Evolutionary conservation across 148 eudicot genomes (phyloP).

Genomic region (Rhododendron henanense): DNA sequence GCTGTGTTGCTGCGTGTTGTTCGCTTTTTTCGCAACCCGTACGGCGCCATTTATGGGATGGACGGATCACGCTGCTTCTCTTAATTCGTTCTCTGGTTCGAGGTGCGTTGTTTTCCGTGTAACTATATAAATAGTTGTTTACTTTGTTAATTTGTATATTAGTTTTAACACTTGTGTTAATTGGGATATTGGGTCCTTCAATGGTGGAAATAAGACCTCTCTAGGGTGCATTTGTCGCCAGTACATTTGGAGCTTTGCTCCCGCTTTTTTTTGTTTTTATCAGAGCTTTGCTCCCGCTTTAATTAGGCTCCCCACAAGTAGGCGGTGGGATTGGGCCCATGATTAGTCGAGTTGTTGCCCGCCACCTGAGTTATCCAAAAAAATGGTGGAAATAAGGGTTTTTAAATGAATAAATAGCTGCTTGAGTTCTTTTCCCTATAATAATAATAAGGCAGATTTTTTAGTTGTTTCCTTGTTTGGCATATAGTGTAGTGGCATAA

Average conservation of each 20-base stretch:
- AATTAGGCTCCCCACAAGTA: no score
- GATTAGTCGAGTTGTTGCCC: no score
- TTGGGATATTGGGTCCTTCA: not conserved
- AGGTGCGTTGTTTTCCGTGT: slow-evolving; percentile 23
- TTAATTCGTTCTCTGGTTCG: slow-evolving; percentile 18
- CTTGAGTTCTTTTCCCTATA: not conserved
- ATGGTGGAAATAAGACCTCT: not conserved
- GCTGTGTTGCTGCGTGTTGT: slow-evolving; percentile 37
- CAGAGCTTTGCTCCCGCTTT: no score
- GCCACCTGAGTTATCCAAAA: no score
- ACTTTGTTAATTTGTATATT: not conserved
- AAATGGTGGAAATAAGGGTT: not conserved
- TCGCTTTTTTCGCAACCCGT: slow-evolving; percentile 31
- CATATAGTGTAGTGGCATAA: not conserved
- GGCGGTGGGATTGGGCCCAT: no score
- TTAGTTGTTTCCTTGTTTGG: not conserved
- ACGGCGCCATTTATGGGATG: slow-evolving; percentile 46
- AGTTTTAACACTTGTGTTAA: not conserved
- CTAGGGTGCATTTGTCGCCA: no score
- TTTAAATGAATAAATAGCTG: not conserved
- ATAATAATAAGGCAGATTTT: not conserved
- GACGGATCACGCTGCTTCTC: slow-evolving; percentile 23
- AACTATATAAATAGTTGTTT: not conserved
- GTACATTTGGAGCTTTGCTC: no score
- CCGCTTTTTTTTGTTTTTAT: no score